These are phyloP conservation scores for Microglena sp. DNA, from an alignment of 139 green algal species.

Conservation along the genomic window DNA sequence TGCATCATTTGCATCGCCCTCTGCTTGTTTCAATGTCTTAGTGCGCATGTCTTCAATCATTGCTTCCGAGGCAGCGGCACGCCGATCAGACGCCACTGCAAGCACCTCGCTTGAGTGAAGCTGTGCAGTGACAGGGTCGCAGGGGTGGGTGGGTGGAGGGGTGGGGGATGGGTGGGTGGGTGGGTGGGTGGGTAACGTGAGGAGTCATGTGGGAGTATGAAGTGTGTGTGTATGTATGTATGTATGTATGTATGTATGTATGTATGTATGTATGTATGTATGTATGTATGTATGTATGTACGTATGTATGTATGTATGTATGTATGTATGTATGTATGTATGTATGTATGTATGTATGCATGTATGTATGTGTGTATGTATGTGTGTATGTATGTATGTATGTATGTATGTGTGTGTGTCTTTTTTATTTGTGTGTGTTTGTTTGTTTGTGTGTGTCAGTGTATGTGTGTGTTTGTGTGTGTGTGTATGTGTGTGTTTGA, in stretches of 20 bases:
- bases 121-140: not conserved
- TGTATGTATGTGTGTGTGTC: too few species aligned
- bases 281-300: not conserved
- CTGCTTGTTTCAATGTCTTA: too few species aligned
- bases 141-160: too few species aligned
- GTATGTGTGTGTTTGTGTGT: too few species aligned
- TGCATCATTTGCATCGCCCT: too few species aligned
- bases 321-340: not conserved
- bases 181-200: not conserved
- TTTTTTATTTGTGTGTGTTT: too few species aligned
- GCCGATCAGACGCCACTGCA: not conserved
- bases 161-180: not conserved
- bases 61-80: too few species aligned
- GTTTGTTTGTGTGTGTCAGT: too few species aligned
- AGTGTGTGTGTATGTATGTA: too few species aligned
- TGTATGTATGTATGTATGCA: constrained; percentile 1
- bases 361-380: constrained; percentile 5
- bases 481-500: too few species aligned
- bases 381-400: constrained; percentile 5
- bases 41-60: too few species aligned
- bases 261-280: constrained; percentile 7
- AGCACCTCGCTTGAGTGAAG: not conserved
- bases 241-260: too few species aligned
- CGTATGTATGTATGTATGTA: constrained; percentile 10
- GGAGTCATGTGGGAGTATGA: not conserved